Evolutionary conservation across 805 yeast genomes (phyloP), one percentile per base, ranked within the genome.

Genomic region (Candida caryicola): DNA sequence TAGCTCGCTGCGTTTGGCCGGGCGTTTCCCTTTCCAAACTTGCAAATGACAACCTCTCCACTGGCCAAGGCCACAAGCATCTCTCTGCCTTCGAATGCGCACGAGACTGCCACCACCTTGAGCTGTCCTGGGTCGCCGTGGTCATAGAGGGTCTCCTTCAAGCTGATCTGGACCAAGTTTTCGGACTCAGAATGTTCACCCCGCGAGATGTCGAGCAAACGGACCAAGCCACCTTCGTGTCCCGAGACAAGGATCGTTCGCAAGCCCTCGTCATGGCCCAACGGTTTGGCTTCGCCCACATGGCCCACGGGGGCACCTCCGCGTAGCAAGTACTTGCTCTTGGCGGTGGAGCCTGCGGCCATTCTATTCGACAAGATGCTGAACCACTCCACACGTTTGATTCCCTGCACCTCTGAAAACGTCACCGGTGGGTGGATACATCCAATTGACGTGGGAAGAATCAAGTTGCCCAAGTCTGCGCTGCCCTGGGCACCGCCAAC

Each of bases 171-270:
- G 1, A 68, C 51, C 5, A 53, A 46, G 26, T 52, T 53, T 34
- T 62, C 69, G 7, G 56, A 47, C 17, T 60, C 67, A 34, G 49
- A 59, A 17, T 52, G 58, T 33, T 86, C 96, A 15, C 85, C 84
- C 40, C 81, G 78, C 0, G 95, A 79, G 0, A 88, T 82, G 61
- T 91, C 95, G 80, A 89, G 82, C 7, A 91, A 68, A 37, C 96
- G 73, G 0, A 93, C 77, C 25, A 82, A 75, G 0, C 97, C 98
- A 56, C 83, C 83, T 25, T 81, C 76, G 54, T 93, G 96, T 0
- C 97, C 98, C 0, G 95, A 81, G 1, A 88, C 80, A 29, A 90
- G 42, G n/a, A 69, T 55, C 37, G 52, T 60, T 8, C 66, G 66
- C 9, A 76, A 76, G 3, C 82, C 52, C 7, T 66, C 71, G 31